Percentiles rank a stretch among this genome's conserved stretches.
phyloP scores from a whole-genome alignment of 768 basidiomycete species.

The Ramaria sp. region DNA sequence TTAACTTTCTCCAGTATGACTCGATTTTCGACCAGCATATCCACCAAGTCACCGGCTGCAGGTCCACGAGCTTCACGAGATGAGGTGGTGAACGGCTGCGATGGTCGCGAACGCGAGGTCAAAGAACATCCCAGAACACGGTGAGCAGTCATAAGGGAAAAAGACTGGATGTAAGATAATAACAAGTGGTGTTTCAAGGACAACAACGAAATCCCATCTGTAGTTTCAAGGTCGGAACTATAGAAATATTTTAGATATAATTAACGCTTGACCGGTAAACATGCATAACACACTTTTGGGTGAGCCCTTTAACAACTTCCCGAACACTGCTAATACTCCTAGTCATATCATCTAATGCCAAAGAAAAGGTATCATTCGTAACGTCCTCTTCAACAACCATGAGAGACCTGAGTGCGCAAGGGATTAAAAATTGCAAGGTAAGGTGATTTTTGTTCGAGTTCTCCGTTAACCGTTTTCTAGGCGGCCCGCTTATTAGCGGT shows the following conservation, averaged over 20 bases:
- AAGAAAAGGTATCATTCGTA: slow-evolving; percentile 13
- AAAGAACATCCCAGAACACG: slow-evolving; percentile 60
- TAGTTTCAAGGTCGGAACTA: slow-evolving; percentile 32
- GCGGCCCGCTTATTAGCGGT: slow-evolving; percentile 44
- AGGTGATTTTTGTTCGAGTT: slow-evolving; percentile 4
- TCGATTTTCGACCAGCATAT: slow-evolving; percentile 68
- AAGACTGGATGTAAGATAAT: slow-evolving; percentile 76
- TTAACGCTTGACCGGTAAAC: background rate
- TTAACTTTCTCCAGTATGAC: slow-evolving; percentile 84
- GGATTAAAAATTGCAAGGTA: slow-evolving; percentile 7
- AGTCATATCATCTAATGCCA: slow-evolving; percentile 44
- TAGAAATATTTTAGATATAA: slow-evolving; percentile 12
- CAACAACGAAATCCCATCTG: slow-evolving; percentile 83
- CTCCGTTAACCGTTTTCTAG: slow-evolving; percentile 58
- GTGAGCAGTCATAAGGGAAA: slow-evolving; percentile 63
- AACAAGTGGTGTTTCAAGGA: slow-evolving; percentile 80
- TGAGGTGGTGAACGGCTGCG: slow-evolving; percentile 37
- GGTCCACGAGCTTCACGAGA: slow-evolving; percentile 45
- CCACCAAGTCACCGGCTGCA: slow-evolving; percentile 64
- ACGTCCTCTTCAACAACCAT: slow-evolving; percentile 10
- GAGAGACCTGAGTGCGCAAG: background rate
- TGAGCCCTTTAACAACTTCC: slow-evolving; percentile 40
- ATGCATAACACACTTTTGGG: slow-evolving; percentile 37
- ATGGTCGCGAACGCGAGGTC: slow-evolving; percentile 34
- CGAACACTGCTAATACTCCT: slow-evolving; percentile 51